Evolutionary conservation across 1,284 basidiomycete genomes (phyloP).

Genomic region (Ganoderma resinaceum): DNA sequence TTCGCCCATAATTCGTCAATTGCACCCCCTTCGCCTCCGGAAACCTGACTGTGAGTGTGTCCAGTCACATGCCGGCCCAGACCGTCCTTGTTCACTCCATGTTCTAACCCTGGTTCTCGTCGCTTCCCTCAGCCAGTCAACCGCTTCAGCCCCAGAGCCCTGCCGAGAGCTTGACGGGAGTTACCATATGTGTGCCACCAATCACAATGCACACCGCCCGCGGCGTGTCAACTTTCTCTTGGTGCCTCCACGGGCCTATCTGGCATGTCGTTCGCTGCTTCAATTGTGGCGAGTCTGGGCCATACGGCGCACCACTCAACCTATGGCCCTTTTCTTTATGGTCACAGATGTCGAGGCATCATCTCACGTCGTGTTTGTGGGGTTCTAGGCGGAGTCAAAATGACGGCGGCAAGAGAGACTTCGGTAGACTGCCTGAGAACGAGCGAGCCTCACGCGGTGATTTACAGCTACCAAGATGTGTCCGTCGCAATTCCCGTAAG

Average conservation of each 20-base stretch:
- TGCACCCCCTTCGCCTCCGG: background rate
- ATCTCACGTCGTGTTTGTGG: background rate
- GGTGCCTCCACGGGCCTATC: constrained; percentile 8
- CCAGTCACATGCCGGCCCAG: background rate
- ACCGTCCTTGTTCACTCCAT: background rate
- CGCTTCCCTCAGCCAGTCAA: background rate
- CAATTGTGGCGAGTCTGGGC: background rate
- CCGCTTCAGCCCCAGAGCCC: background rate
- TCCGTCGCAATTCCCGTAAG: constrained; percentile 18
- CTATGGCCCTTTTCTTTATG: background rate
- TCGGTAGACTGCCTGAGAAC: constrained; percentile 4
- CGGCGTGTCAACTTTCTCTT: constrained; percentile 8
- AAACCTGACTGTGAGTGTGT: background rate
- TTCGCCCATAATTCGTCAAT: background rate
- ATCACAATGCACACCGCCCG: constrained; percentile 11
- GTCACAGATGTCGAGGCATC: background rate
- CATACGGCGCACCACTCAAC: background rate
- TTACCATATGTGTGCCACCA: constrained; percentile 4
- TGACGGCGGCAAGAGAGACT: constrained; percentile 6
- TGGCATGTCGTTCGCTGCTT: constrained; percentile 3
- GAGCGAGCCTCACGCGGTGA: constrained; percentile 13
- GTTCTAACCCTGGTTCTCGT: constrained; percentile 1
- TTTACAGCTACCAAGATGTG: constrained; percentile 11
- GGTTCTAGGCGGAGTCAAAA: constrained; percentile 10
- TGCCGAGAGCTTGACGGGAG: background rate